Percentiles rank a stretch among this genome's conserved stretches.
These are phyloP conservation scores for Nakazawaea wickerhamii DNA, from an alignment of 805 yeast genomes.

Conservation along the genomic window DNA sequence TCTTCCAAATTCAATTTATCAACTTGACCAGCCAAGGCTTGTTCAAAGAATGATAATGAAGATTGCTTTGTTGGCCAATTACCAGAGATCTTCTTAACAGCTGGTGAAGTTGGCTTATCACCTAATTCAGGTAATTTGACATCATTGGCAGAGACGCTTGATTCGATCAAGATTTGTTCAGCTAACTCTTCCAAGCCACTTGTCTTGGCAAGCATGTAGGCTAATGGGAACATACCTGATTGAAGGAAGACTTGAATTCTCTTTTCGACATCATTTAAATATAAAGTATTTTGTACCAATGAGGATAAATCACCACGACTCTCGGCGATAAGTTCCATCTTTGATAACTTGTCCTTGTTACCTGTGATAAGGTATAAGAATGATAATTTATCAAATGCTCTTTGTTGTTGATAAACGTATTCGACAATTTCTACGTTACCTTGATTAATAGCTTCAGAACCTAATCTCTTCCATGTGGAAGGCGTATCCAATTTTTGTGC, in stretches of 20 bases:
- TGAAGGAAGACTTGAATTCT: slow-evolving; percentile 70
- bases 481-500: slow-evolving; percentile 70
- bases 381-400: slow-evolving; percentile 81
- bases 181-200: slow-evolving; percentile 79
- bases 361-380: slow-evolving; percentile 86
- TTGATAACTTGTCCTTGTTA: slow-evolving; percentile 63
- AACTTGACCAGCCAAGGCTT: slow-evolving; percentile 72
- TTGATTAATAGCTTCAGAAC: slow-evolving; percentile 81
- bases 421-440: slow-evolving; percentile 87
- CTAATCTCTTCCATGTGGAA: slow-evolving; percentile 74
- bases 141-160: slow-evolving; percentile 59
- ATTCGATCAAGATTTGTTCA: slow-evolving; percentile 59
- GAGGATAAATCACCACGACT: slow-evolving; percentile 78
- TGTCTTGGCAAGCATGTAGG: slow-evolving; percentile 87
- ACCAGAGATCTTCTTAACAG: slow-evolving; percentile 39
- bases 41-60: slow-evolving; percentile 76
- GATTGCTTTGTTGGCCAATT: slow-evolving; percentile 84
- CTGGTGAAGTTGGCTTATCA: slow-evolving; percentile 36
- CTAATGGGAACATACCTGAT: slow-evolving; percentile 81
- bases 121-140: slow-evolving; percentile 56
- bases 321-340: slow-evolving; percentile 88
- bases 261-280: slow-evolving; percentile 66
- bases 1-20: slow-evolving; percentile 56
- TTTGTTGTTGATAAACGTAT: slow-evolving; percentile 81
- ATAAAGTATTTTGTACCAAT: slow-evolving; percentile 77